These are phyloP conservation scores for Neopestalotiopsis clavispora DNA, from an alignment of 2,329 filamentous ascomycete species.

Conservation along the genomic window DNA sequence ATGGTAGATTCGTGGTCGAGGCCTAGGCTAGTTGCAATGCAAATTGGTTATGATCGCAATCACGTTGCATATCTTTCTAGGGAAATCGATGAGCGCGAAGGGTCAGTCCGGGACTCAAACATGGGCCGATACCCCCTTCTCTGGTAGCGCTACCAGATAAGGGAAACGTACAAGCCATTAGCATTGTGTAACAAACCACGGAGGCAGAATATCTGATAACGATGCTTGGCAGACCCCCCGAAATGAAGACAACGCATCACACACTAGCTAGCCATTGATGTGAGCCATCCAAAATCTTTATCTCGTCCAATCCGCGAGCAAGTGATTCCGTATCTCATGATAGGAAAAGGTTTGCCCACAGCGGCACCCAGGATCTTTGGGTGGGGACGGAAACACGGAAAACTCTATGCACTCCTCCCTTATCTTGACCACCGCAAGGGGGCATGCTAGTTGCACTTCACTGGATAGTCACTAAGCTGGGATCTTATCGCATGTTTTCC, in stretches of 20 bases:
- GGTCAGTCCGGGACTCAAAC: neutral
- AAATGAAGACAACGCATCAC: neutral
- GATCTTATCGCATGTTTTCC: neutral
- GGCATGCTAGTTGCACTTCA: neutral
- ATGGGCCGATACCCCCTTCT: neutral
- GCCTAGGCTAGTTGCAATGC: no score
- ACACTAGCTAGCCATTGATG: neutral
- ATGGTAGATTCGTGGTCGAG: neutral
- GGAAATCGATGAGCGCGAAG: neutral
- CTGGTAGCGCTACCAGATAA: neutral
- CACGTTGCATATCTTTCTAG: neutral
- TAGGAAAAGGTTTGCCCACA: neutral
- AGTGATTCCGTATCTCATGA: neutral
- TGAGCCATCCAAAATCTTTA: neutral
- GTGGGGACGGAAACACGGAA: constrained; percentile 7
- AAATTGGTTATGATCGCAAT: neutral
- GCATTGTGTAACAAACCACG: neutral
- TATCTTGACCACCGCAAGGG: neutral
- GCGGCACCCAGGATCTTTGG: neutral
- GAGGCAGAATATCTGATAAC: neutral
- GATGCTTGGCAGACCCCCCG: neutral
- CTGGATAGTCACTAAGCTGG: neutral
- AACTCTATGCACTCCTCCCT: neutral
- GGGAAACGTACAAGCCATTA: neutral
- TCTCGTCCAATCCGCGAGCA: neutral